Base-by-base conservation (phyloP, 768 basidiomycete species). In the Suillus subluteus region DNA sequence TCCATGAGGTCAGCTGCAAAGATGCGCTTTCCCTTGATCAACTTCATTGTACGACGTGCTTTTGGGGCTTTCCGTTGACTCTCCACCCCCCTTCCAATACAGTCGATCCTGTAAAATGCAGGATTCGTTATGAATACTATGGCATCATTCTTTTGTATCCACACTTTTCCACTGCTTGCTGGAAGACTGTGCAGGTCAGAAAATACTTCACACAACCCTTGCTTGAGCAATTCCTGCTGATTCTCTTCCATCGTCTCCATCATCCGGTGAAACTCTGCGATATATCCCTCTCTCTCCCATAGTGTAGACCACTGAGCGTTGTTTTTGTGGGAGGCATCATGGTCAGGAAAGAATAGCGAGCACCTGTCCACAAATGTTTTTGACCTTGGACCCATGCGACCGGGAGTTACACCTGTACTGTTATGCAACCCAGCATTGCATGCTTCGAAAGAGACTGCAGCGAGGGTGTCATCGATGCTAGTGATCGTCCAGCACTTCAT, bases 401-500 rank as follows among this genome's bases (percentile, higher is more conserved):
- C 66, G 48, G 41, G 63, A 9, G 46, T 32, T 2, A 38, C 21
- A 0, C 44, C 63, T 4, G 43, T 16, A 4, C 35, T 3, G 12
- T 54, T 30, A 7, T 67, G 40, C 26, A 69, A 40, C 6, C 63
- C 62, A 18, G 65, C 65, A 32, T 68, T 66, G 56, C 56, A 66
- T 7, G 67, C 65, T 16, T 54, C 48, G 15, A 63, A 68, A 1
- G n/a, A 37, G 0, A 15, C 40, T 11, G 63, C 16, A 0, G 63
- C 15, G 0, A 68, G 62, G 0, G 58, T 66, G 3, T 63, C 16
- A 55, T 68, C 62, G 2, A 68, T 26, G 38, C 65, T 68, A 4
- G 43, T 12, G 1, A 54, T 46, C 9, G 56, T 68, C 67, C 62
- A 68, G 23, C 67, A 68, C 38, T 38, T 43, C 65, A 68, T 68